Evolutionary conservation across 2,329 filamentous ascomycete genomes (phyloP).

Genomic region (Verticillium nonalfalfae): DNA sequence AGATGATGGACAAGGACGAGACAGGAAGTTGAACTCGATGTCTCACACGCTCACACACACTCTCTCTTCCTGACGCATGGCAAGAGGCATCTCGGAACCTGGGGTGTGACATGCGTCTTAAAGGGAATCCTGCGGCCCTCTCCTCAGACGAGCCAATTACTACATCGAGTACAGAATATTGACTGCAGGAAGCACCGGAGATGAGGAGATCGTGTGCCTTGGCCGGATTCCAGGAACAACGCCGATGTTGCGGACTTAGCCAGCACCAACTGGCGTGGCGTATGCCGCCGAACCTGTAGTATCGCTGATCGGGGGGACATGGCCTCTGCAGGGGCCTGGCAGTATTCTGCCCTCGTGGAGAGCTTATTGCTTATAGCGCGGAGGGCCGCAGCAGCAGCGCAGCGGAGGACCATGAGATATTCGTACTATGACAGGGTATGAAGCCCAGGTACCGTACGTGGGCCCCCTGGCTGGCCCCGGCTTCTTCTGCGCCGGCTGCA

Average conservation of each 20-base stretch:
- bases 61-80: too few species aligned
- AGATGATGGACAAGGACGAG: not conserved
- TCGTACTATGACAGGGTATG: too few species aligned
- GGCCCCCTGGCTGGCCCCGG: not conserved
- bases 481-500: not conserved
- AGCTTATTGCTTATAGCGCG: not conserved
- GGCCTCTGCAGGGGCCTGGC: not conserved
- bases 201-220: not conserved
- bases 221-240: not conserved
- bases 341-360: not conserved
- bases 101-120: not conserved
- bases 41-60: not conserved
- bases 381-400: too few species aligned
- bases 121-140: not conserved
- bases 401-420: too few species aligned
- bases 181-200: not conserved
- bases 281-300: not conserved
- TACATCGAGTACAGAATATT: not conserved
- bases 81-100: not conserved
- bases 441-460: not conserved
- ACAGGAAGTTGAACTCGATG: not conserved
- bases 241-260: not conserved
- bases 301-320: not conserved
- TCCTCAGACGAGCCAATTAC: not conserved
- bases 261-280: not conserved